phyloP scores from a whole-genome alignment of 768 basidiomycete genomes.

The Lactifluus piperatus region DNA sequence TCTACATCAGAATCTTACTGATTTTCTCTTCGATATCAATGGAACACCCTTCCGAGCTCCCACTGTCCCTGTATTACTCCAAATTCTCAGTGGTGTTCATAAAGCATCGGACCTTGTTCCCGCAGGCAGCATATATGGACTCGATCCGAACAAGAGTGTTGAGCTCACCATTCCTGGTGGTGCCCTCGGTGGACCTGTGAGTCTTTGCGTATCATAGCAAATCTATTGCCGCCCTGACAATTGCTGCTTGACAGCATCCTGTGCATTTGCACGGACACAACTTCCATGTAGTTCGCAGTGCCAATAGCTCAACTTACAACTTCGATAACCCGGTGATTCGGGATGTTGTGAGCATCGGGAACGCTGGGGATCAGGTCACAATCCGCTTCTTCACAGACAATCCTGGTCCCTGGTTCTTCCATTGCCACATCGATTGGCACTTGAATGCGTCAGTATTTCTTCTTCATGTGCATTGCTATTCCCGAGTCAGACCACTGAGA shows the following conservation, averaged over 20 bases:
- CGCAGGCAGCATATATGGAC: slow-evolving; percentile 35
- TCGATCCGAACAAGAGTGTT: slow-evolving; percentile 39
- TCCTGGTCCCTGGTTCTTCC: slow-evolving; percentile 25
- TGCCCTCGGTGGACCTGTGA: slow-evolving; percentile 26
- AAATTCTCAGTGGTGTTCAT: slow-evolving; percentile 5
- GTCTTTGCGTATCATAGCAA: not conserved
- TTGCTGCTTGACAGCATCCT: slow-evolving; percentile 1
- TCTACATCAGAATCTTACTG: not conserved
- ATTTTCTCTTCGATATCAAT: not conserved
- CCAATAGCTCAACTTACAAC: slow-evolving; percentile 14
- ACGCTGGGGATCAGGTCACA: slow-evolving; percentile 10
- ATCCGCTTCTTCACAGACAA: slow-evolving; percentile 27
- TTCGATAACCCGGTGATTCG: slow-evolving; percentile 19
- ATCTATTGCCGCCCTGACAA: not conserved
- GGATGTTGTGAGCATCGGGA: slow-evolving; percentile 20
- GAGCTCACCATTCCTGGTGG: slow-evolving; percentile 41
- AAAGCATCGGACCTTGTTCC: not conserved
- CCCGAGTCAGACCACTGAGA: not conserved
- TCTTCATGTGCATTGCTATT: not conserved
- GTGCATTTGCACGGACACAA: slow-evolving; percentile 17
- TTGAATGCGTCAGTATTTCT: slow-evolving; percentile 5
- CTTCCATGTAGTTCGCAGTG: slow-evolving; percentile 19
- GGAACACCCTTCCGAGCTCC: not conserved
- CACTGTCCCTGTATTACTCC: slow-evolving; percentile 11
- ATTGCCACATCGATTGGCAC: slow-evolving; percentile 28